Evolutionary conservation across 495 filamentous ascomycete species (phyloP), one percentile per base, ranked within the genome.

Genomic region (Apodospora peruviana): DNA sequence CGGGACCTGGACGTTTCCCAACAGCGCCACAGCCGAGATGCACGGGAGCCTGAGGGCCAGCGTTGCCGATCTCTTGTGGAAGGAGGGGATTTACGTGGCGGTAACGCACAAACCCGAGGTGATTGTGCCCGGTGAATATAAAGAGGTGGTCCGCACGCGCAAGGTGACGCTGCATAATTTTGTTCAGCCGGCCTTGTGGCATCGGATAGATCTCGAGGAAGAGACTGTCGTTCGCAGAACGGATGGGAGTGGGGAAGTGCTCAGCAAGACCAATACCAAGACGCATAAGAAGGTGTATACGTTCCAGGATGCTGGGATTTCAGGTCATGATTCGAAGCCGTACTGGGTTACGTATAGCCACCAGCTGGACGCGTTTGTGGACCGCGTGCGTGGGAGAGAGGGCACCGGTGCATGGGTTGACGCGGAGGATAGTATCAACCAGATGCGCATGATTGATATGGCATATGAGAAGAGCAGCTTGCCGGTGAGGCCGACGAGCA

Each of bases 351-450:
- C 71, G 2, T 81, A 80, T 52, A 66, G 71, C 10, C 65, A 76
- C 50, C 71, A 78, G 60, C 61, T 84, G 5, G 72, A 83, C 50
- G 65, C 75, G 47, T 84, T 84, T 53, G 74, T 83, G 14, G 76
- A 81, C 53, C 61, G 55, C 19, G 52, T 83, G 3, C 72, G 70
- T 22, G 72, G 73, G 0, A 58, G 72, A 4, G 49, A 66, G 35
- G 61, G 61, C 25, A 66, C 60, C 4, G 65, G 64, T 4, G 62
- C 70, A 7, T 83, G 81, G 80, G 58, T 83, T 8, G 61, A 67
- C 51, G 62, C 58, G 1, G 65, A 68, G 46, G 77, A 82, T 37
- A 78, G 71, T 18, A 72, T 83, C 34, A 55, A 54, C 18, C 73
- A 78, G 55, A 74, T 75, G 70, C 61, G 69, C 58, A 73, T 73